phyloP scores from a whole-genome alignment of 2,329 filamentous ascomycete species.

The Botrytis aclada region DNA sequence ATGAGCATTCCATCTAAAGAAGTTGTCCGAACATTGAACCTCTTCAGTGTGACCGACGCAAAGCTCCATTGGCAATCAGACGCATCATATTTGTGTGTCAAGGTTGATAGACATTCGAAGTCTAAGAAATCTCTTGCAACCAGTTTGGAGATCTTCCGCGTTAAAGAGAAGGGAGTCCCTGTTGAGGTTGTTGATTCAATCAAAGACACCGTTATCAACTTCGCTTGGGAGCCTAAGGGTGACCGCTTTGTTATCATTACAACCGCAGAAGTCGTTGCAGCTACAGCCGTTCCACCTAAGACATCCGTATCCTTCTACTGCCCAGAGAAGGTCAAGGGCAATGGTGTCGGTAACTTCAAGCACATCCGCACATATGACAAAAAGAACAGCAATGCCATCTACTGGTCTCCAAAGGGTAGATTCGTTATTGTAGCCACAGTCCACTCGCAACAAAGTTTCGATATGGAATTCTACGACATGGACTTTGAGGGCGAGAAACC shows the following conservation, averaged over 20 bases:
- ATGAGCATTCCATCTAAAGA: slow-evolving; percentile 97
- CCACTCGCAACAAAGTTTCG: slow-evolving; percentile 86
- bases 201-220: slow-evolving; percentile 99
- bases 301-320: slow-evolving; percentile 95
- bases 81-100: slow-evolving; percentile 90
- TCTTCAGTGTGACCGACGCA: slow-evolving; percentile 96
- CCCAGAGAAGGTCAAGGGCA: slow-evolving; percentile 87
- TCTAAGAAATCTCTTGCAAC: slow-evolving; percentile 98
- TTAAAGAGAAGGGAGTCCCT: slow-evolving; percentile 95
- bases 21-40: slow-evolving; percentile 87
- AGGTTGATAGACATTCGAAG: slow-evolving; percentile 98
- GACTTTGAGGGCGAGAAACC: slow-evolving; percentile 98
- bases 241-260: slow-evolving; percentile 97
- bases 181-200: slow-evolving; percentile 97
- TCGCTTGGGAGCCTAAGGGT: slow-evolving; percentile 98
- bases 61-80: slow-evolving; percentile 99
- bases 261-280: slow-evolving; percentile 75
- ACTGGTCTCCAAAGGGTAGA: slow-evolving; percentile 94
- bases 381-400: slow-evolving; percentile 99
- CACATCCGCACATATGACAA: slow-evolving; percentile 93
- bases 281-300: slow-evolving; percentile 84
- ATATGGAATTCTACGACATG: slow-evolving; percentile 96
- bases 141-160: slow-evolving; percentile 96
- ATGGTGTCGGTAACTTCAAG: slow-evolving; percentile 87
- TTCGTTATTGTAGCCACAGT: slow-evolving; percentile 95